Evolutionary conservation across 352 stramenopile genomes (phyloP), one percentile per base, ranked within the genome.

Genomic region (Globisporangium solare): DNA sequence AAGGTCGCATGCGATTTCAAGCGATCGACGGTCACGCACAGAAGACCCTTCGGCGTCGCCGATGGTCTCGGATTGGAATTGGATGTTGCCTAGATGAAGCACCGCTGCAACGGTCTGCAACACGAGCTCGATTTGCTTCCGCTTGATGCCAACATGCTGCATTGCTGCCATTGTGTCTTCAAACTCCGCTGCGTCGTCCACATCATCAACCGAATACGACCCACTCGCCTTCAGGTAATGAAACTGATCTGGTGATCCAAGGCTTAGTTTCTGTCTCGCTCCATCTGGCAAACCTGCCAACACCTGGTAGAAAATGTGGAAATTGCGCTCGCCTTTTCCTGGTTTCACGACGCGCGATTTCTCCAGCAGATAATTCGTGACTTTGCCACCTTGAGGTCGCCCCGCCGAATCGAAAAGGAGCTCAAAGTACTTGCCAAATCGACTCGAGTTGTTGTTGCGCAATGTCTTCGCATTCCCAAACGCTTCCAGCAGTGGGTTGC

Each of bases 401-500:
- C 84, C 82, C 0, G 83, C 80, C 17, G 81, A 86, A 69, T 98
- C 92, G 61, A 98, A 98, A 12, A 96, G 77, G 45, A 98, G 74
- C 64, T 97, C 89, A 64, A 98, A 97, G 60, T 96, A 97, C 74
- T 98, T 98, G 37, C 94, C 94, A 60, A 98, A 98, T 49, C 94
- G 89, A 60, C 84, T 97, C 15, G 88, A 97, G 72, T 98, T 98
- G 82, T 94, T 85, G 73, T 98, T 98, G 27, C 92, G 80, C 21
- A 98, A 60, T 8, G 95, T 98, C 68, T 96, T 96, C 56, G 92
- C 94, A 60, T 98, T 98, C 35, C 95, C 95, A 70, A 98, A 98
- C n/a, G 92, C 91, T 68, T 98, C 95, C 7, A 98, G 73, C 51
- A 98, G 79, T 56, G 95, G 95, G 61, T 98, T 98, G 12, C 86